Evolutionary conservation across 371 early-diverging fungal species (phyloP), one percentile per base, ranked within the genome.

Genomic region (Basidiobolus meristosporus): DNA sequence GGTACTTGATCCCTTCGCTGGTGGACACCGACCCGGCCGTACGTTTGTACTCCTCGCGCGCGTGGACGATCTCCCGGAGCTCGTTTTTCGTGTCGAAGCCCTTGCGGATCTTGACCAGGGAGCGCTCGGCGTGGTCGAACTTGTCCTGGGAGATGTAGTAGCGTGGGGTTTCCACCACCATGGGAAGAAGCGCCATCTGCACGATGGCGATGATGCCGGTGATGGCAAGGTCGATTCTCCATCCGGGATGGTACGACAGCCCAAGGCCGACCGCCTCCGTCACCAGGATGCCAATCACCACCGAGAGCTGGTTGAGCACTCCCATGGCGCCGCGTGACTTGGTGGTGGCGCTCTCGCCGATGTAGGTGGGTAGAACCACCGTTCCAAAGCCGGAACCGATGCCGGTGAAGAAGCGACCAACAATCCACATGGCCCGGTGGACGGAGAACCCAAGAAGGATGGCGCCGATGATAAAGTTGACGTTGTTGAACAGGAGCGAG

Each of bases 321-420:
- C 67, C 63, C 29, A 78, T 54, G n/a, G 69, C 61, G 20, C 88
- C 91, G 47, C 87, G 70, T 16, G 56, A 54, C 14, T 64, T 57
- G 0, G 67, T 60, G 0, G 88, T 81, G 2, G 87, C 54, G 26
- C 88, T 69, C 51, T 88, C 85, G n/a, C 74, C 70, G 28, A 91
- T 66, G 45, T 90, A 92, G 17, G 74, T 68, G 3, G 85, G 72
- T 3, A 84, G 75, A 10, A 71, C 73, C 21, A 72, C 79, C 30
- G 85, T 76, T 40, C 77, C 72, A 7, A 81, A 60, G n/a, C 92
- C 93, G 29, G 77, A 66, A 5, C 74, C 90, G 37, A 83, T 51
- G 38, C 97, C 97, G 35, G 73, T 63, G 28, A 88, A 47, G 46
- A 91, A 61, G 39, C 96, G 74, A 0, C 87, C 92, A 38, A 82